Evolutionary conservation across 2,329 filamentous ascomycete species (phyloP).

Genomic region (Trichoderma sp.): DNA sequence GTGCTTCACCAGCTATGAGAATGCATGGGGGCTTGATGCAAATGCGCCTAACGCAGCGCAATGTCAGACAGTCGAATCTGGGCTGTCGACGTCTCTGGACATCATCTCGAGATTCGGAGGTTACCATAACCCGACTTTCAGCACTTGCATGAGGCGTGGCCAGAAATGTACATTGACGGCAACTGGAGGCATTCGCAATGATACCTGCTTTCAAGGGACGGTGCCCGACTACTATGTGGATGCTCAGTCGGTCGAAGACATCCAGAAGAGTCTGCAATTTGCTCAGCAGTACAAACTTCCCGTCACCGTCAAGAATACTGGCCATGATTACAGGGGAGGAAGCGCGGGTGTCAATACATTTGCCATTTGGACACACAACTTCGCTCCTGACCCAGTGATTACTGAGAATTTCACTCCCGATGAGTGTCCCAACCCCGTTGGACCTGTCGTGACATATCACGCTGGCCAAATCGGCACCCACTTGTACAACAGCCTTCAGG

Average conservation of each 20-base stretch:
- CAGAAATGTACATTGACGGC: constrained; percentile 7
- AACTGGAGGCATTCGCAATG: not conserved
- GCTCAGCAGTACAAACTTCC: constrained; percentile 14
- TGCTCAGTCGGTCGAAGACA: not conserved
- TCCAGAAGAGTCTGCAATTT: constrained; percentile 10
- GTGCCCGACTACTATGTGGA: not conserved
- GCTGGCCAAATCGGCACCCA: not conserved
- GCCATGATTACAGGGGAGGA: constrained; percentile 21
- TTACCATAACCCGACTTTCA: constrained; percentile 20
- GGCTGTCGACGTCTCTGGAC: not conserved
- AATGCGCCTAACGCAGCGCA: not conserved
- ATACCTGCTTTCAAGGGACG: not conserved
- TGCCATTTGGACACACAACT: constrained; percentile 21
- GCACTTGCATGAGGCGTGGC: constrained; percentile 18
- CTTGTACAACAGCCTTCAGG: not conserved
- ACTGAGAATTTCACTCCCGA: constrained; percentile 10
- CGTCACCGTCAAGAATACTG: constrained; percentile 20
- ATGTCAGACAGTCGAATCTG: constrained; percentile 3
- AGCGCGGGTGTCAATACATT: constrained; percentile 12
- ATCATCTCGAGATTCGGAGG: constrained; percentile 9
- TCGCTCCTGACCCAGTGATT: not conserved
- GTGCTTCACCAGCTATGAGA: constrained; percentile 14
- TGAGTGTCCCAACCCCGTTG: not conserved
- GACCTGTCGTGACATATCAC: not conserved
- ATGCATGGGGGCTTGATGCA: not conserved